A percentile compares a stretch with the other conserved stretches of the same genome.
phyloP scores from a whole-genome alignment of 192 early-diverging fungal species.

The Backusella tarrabulga region DNA sequence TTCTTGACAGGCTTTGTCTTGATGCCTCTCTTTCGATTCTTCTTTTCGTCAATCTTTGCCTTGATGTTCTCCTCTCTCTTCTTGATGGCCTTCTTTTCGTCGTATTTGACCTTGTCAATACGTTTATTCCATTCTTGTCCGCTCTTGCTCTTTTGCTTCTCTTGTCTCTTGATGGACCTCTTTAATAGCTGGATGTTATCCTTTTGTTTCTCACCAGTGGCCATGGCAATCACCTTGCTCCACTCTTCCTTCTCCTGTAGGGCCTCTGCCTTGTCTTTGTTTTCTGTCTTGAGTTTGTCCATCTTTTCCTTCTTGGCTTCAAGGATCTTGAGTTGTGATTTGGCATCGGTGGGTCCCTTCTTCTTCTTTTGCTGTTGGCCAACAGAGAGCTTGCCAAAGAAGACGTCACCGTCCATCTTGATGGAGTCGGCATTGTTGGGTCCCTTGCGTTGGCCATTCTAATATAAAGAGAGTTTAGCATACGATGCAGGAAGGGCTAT shows the following conservation, averaged over 20 bases:
- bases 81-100: slow-evolving; percentile 67
- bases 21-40: slow-evolving; percentile 60
- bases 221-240: slow-evolving; percentile 76
- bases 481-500: too few species aligned
- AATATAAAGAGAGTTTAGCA: not conserved
- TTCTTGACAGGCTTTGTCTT: slow-evolving; percentile 21
- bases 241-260: slow-evolving; percentile 80
- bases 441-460: slow-evolving; percentile 21
- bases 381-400: slow-evolving; percentile 70
- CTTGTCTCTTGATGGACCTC: slow-evolving; percentile 86
- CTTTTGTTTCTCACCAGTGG: slow-evolving; percentile 89
- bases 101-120: slow-evolving; percentile 58
- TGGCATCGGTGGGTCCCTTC: slow-evolving; percentile 59
- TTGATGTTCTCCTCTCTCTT: slow-evolving; percentile 87
- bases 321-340: slow-evolving; percentile 63
- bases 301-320: slow-evolving; percentile 78
- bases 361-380: slow-evolving; percentile 63
- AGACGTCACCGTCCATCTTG: slow-evolving; percentile 54
- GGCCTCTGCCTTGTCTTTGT: slow-evolving; percentile 62
- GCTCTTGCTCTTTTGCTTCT: slow-evolving; percentile 84
- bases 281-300: slow-evolving; percentile 62
- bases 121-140: slow-evolving; percentile 81
- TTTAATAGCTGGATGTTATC: slow-evolving; percentile 89
- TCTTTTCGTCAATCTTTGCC: slow-evolving; percentile 74
- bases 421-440: slow-evolving; percentile 35